These are phyloP conservation scores for Lophium mytilinum DNA, from an alignment of 495 filamentous ascomycete species.

Conservation along the genomic window DNA sequence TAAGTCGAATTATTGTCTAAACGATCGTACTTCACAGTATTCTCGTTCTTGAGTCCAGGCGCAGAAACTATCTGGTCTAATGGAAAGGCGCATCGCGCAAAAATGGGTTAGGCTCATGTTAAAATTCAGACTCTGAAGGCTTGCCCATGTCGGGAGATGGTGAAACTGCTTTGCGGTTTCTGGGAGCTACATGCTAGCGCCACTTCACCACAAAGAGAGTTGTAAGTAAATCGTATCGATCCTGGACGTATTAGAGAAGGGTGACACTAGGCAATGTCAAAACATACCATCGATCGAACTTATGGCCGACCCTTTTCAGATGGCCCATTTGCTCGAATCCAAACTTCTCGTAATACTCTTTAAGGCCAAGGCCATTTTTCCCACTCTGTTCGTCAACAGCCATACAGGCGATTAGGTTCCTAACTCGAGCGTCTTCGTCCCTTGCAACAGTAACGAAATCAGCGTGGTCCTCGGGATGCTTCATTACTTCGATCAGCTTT, in stretches of 20 bases:
- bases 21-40: too few relatives aligned
- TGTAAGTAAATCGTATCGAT: conserved; percentile 20
- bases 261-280: too few relatives aligned
- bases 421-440: conserved; percentile 7
- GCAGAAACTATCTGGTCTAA: too few relatives aligned
- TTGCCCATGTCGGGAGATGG: too few relatives aligned
- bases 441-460: conserved; percentile 9
- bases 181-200: too few relatives aligned
- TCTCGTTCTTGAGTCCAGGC: too few relatives aligned
- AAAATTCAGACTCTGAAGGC: too few relatives aligned
- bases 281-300: conserved; percentile 17
- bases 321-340: conserved; percentile 18
- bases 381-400: conserved; percentile 9
- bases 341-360: conserved; percentile 19
- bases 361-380: conserved; percentile 14
- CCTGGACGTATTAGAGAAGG: conserved; percentile 6
- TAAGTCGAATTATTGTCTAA: too few relatives aligned
- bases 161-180: too few relatives aligned
- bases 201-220: conserved; percentile 13
- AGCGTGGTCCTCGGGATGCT: conserved; percentile 5
- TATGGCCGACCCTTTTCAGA: conserved; percentile 18
- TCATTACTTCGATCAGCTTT: conserved; percentile 14
- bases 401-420: conserved; percentile 21
- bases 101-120: too few relatives aligned
- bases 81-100: too few relatives aligned